Percentiles rank a stretch among this genome's conserved stretches.
Evolutionary conservation across 192 early-diverging fungal genomes (phyloP).

Genomic region (Chytriomyces confervae): DNA sequence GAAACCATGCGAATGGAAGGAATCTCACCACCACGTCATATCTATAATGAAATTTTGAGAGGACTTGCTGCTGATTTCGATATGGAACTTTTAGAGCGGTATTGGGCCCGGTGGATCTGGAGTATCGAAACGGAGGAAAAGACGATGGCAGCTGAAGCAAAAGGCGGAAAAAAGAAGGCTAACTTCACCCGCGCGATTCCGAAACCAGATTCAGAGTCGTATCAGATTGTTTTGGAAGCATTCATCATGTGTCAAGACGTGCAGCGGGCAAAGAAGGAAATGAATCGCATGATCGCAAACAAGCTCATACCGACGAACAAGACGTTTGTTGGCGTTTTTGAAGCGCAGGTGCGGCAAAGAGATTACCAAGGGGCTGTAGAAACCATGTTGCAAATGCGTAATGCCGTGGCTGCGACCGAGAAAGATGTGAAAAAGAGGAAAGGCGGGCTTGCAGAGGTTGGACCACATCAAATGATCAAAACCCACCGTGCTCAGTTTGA

Average conservation of each 20-base stretch:
- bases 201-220: constrained; percentile 33
- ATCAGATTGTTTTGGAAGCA: constrained; percentile 39
- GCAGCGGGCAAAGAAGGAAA: constrained; percentile 21
- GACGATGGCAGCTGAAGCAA: neutral
- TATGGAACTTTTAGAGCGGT: constrained; percentile 21
- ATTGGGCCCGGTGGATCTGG: constrained; percentile 34
- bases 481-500: constrained; percentile 33
- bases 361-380: constrained; percentile 28
- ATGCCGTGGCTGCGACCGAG: neutral
- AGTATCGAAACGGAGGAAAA: constrained; percentile 17
- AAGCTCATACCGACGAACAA: constrained; percentile 1
- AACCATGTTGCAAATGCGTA: constrained; percentile 36
- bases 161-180: neutral
- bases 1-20: constrained; percentile 35
- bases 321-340: constrained; percentile 21
- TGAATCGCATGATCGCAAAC: constrained; percentile 30
- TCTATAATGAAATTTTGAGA: constrained; percentile 42
- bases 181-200: neutral
- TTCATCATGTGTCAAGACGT: constrained; percentile 32
- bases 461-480: constrained; percentile 25
- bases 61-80: constrained; percentile 32
- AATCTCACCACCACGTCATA: neutral
- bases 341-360: constrained; percentile 24
- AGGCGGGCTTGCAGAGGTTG: neutral
- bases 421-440: neutral